Evolutionary conservation across 2,329 filamentous ascomycete species (phyloP).

Genomic region (Dendryphion nanum): DNA sequence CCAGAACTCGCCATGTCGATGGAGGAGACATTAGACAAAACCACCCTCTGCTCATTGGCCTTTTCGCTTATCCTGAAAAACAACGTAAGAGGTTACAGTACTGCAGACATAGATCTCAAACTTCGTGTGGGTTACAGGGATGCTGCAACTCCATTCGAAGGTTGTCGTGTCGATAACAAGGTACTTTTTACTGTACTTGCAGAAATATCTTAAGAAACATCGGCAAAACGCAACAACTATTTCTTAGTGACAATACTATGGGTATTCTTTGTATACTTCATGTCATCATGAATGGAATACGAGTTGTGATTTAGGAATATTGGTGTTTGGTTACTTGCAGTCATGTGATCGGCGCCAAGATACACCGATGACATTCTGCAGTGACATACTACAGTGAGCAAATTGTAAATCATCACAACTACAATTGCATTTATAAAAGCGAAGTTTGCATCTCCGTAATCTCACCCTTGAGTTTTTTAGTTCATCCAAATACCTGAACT

Average conservation of each 20-base stretch:
- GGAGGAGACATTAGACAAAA: slow-evolving; percentile 10
- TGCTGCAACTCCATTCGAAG: slow-evolving; percentile 7
- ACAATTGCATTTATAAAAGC: too few species aligned
- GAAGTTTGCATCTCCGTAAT: too few species aligned
- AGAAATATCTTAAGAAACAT: slow-evolving; percentile 11
- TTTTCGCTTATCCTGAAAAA: slow-evolving; percentile 15
- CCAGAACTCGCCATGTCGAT: not conserved
- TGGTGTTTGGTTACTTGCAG: not conserved
- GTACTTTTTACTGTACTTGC: slow-evolving; percentile 15
- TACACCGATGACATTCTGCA: not conserved
- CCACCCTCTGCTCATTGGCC: slow-evolving; percentile 16
- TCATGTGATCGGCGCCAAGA: not conserved
- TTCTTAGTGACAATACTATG: not conserved
- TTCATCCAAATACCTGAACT: too few species aligned
- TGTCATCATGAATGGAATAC: too few species aligned
- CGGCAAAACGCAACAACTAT: too few species aligned
- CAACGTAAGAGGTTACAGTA: slow-evolving; percentile 12
- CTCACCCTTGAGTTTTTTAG: too few species aligned
- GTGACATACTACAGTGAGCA: not conserved
- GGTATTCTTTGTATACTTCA: not conserved
- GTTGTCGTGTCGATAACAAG: slow-evolving; percentile 16
- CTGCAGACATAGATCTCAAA: slow-evolving; percentile 12
- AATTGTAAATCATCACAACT: too few species aligned
- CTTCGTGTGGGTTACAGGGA: slow-evolving; percentile 14
- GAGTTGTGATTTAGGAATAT: too few species aligned